These are phyloP conservation scores for Paramecium tetraurelia DNA, from an alignment of 73 alveolate species.

Conservation along the genomic window DNA sequence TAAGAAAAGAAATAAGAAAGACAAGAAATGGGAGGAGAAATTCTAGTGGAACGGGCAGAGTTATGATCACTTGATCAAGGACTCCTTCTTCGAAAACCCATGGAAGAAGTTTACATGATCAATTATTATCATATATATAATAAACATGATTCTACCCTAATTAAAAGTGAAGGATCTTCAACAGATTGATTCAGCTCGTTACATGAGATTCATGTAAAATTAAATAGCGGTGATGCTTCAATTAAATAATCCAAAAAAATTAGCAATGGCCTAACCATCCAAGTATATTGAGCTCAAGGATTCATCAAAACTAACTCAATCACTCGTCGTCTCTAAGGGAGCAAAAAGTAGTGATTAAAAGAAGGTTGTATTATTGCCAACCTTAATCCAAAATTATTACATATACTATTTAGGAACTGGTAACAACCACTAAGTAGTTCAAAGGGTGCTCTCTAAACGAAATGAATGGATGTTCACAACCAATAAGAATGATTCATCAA, in stretches of 20 bases:
- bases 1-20: neutral
- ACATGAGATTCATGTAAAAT: neutral
- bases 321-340: neutral
- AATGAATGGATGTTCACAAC: neutral
- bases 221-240: neutral
- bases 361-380: neutral
- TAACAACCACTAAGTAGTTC: neutral
- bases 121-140: neutral
- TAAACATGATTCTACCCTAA: neutral
- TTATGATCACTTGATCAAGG: neutral
- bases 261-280: neutral
- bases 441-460: neutral
- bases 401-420: slow-evolving; percentile 15
- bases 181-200: slow-evolving; percentile 4
- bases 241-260: neutral
- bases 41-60: neutral
- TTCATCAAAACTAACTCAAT: neutral
- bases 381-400: neutral
- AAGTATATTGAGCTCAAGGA: neutral
- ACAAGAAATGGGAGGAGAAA: neutral
- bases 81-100: slow-evolving; percentile 36
- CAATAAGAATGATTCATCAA: neutral
- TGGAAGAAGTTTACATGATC: slow-evolving; percentile 30
- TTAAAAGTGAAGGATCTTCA: neutral
- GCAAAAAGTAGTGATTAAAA: neutral